Evolutionary conservation across 768 basidiomycete genomes (phyloP).

Genomic region (Tylopilus intermedius): DNA sequence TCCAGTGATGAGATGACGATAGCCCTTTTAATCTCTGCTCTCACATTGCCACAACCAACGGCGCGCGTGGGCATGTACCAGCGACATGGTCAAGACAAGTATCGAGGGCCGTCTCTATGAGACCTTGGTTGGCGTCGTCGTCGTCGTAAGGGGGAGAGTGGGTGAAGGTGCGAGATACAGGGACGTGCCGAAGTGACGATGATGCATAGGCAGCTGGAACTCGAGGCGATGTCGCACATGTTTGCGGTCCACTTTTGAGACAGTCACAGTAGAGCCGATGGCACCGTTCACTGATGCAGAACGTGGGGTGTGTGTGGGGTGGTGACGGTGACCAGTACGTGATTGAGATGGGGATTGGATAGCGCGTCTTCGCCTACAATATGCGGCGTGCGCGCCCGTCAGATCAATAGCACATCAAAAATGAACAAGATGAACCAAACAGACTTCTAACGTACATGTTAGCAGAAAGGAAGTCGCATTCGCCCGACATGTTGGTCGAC

Average conservation of each 20-base stretch:
- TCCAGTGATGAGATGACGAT: conserved; percentile 1
- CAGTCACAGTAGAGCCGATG: conserved; percentile 21
- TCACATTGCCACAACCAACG: conserved; percentile 97
- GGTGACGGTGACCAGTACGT: conserved; percentile 9
- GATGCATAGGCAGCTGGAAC: conserved; percentile 29
- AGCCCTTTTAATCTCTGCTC: conserved; percentile 21
- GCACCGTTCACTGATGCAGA: conserved; percentile 16
- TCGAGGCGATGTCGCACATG: conserved; percentile 17
- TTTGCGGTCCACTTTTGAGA: conserved; percentile 21
- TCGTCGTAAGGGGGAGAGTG: conserved; percentile 22
- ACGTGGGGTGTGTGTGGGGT: conserved; percentile 8
- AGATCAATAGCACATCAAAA: too few relatives aligned
- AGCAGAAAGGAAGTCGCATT: conserved; percentile 94
- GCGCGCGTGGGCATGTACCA: too few relatives aligned
- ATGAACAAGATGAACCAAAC: conserved; percentile 47
- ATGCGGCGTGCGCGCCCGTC: too few relatives aligned
- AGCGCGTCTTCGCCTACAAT: conserved; percentile 85
- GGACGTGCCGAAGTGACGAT: conserved; percentile 49
- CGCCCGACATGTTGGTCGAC: conserved; percentile 97
- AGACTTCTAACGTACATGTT: conserved; percentile 94
- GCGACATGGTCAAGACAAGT: too few relatives aligned
- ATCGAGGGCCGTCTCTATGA: too few relatives aligned
- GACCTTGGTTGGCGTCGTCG: too few relatives aligned
- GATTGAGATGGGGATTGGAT: conserved; percentile 55
- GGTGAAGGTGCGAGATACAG: conserved; percentile 31